A percentile compares a stretch with the other conserved stretches of the same genome.
Evolutionary conservation across 106 monocot species (phyloP).

Genomic region (Xerophyta viscosa): DNA sequence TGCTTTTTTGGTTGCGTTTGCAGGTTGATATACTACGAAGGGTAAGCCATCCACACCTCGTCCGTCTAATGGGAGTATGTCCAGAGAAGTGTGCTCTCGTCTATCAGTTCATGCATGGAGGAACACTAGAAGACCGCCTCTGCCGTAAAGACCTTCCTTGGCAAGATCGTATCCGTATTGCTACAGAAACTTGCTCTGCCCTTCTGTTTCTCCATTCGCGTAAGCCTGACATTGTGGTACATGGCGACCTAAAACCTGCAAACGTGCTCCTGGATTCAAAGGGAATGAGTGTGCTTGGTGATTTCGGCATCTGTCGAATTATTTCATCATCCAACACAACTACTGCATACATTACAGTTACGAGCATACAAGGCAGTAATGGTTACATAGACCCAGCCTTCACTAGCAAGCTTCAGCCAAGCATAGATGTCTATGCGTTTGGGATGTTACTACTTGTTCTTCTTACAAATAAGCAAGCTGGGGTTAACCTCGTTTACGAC

Average conservation of each 20-base stretch:
- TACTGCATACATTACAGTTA: too few relatives aligned
- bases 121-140: constrained; percentile 42
- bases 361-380: constrained; percentile 24
- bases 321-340: too few relatives aligned
- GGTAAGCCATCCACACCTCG: too few relatives aligned
- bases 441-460: too few relatives aligned
- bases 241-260: constrained; percentile 25
- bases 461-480: constrained; percentile 9
- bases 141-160: constrained; percentile 23
- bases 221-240: constrained; percentile 16
- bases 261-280: too few relatives aligned
- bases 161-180: constrained; percentile 33
- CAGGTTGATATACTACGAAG: too few relatives aligned
- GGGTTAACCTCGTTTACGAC: not conserved
- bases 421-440: constrained; percentile 1
- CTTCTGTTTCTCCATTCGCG: constrained; percentile 30
- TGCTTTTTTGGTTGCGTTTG: too few relatives aligned
- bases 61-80: too few relatives aligned
- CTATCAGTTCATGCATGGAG: constrained; percentile 40
- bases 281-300: constrained; percentile 18
- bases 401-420: constrained; percentile 6
- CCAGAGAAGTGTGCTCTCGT: constrained; percentile 24
- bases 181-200: constrained; percentile 34
- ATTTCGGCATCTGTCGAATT: constrained; percentile 34
- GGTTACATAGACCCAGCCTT: constrained; percentile 48